Evolutionary conservation across 73 alveolate genomes (phyloP).

Genomic region (Uronychia setigera): DNA sequence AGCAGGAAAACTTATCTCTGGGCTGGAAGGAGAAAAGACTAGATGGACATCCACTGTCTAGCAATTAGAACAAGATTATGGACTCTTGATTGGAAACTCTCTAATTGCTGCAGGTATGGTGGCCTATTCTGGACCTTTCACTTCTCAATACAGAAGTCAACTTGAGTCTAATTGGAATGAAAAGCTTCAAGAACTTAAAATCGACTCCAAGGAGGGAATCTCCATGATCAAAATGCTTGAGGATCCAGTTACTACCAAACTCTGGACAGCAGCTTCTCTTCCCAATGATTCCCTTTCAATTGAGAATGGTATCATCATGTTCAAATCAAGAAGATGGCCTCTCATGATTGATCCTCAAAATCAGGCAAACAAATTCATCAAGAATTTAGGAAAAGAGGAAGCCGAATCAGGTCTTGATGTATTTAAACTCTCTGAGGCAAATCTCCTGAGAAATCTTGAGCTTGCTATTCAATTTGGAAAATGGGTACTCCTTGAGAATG

Average conservation of each 20-base stretch:
- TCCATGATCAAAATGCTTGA: conserved; percentile 97
- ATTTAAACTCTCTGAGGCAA: conserved; percentile 88
- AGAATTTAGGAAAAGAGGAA: conserved; percentile 98
- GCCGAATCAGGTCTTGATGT: conserved; percentile 92
- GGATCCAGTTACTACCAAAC: conserved; percentile 95
- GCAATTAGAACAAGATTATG: conserved; percentile 80
- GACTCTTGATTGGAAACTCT: conserved; percentile 93
- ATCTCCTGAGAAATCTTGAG: conserved; percentile 90
- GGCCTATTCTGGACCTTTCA: conserved; percentile 98
- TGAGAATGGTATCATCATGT: conserved; percentile 97
- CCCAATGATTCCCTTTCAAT: conserved; percentile 98
- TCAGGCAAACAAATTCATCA: conserved; percentile 98
- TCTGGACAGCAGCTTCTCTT: conserved; percentile 88
- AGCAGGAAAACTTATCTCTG: conserved; percentile 96
- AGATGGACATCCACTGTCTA: conserved; percentile 98
- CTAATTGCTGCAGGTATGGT: conserved; percentile 97
- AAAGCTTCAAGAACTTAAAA: conserved; percentile 74
- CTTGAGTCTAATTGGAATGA: conserved; percentile 93
- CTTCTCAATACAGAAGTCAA: conserved; percentile 86
- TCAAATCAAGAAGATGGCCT: conserved; percentile 98
- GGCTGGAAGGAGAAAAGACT: conserved; percentile 96
- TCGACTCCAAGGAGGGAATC: conserved; percentile 86
- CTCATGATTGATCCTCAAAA: conserved; percentile 99
- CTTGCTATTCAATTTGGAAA: conserved; percentile 98
- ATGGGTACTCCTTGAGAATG: conserved; percentile 99